Evolutionary conservation across 2,329 filamentous ascomycete species (phyloP).

Genomic region (Aspergillus fijiensis): DNA sequence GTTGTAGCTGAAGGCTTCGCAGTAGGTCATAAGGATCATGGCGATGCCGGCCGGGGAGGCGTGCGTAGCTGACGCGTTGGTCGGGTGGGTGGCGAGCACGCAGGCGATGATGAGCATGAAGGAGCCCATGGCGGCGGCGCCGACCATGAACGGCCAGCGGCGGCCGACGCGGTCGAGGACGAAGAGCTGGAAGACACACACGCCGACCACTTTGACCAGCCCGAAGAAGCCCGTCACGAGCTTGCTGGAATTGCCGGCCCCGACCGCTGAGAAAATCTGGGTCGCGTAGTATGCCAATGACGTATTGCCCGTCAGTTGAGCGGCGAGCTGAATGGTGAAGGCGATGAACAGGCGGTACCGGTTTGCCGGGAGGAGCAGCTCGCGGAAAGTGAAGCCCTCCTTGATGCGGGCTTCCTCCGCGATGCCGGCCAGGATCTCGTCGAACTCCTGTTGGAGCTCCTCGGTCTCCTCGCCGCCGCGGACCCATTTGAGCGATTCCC

Average conservation of each 20-base stretch:
- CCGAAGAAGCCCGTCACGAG: conserved; percentile 56
- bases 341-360: conserved; percentile 51
- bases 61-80: conserved; percentile 30
- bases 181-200: conserved; percentile 49
- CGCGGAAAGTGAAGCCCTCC: conserved; percentile 49
- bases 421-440: conserved; percentile 46
- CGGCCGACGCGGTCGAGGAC: conserved; percentile 53
- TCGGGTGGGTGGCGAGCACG: conserved; percentile 50
- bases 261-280: conserved; percentile 53
- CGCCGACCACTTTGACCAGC: conserved; percentile 52
- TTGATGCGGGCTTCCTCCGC: conserved; percentile 49
- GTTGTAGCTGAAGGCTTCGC: conserved; percentile 47
- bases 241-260: conserved; percentile 48
- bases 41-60: conserved; percentile 45
- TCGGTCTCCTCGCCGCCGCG: conserved; percentile 47
- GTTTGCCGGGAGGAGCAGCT: conserved; percentile 49
- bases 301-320: conserved; percentile 53
- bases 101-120: conserved; percentile 55
- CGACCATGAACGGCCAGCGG: conserved; percentile 49
- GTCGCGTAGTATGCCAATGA: conserved; percentile 54
- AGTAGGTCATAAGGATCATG: conserved; percentile 53
- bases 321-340: conserved; percentile 52
- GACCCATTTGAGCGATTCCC: conserved; percentile 53
- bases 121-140: conserved; percentile 51
- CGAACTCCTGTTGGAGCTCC: conserved; percentile 35